Percentiles rank a stretch among this genome's conserved stretches.
phyloP scores from a whole-genome alignment of 148 eudicot species.

The Selenicereus undatus region DNA sequence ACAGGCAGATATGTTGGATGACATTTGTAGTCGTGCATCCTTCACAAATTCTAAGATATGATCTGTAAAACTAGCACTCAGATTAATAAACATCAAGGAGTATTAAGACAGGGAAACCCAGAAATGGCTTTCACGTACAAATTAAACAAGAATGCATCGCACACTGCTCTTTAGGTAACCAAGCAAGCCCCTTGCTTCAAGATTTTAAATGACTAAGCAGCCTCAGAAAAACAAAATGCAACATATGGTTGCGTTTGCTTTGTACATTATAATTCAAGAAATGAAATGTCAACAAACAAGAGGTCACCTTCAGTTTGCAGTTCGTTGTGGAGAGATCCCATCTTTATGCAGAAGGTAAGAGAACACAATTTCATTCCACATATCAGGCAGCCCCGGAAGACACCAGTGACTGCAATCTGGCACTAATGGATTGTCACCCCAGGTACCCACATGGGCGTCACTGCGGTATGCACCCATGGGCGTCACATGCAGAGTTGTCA shows the following conservation, averaged over 20 bases:
- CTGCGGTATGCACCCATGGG: slow-evolving; percentile 77
- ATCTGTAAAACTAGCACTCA: no score
- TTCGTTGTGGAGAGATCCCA: slow-evolving; percentile 15
- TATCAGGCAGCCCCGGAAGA: slow-evolving; percentile 86
- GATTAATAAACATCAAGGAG: no score
- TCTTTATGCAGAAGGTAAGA: slow-evolving; percentile 47
- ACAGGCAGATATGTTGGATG: no score
- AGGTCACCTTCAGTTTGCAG: slow-evolving; percentile 25
- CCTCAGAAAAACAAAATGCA: background rate
- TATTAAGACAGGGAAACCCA: no score
- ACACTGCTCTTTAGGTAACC: background rate
- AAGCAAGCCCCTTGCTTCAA: background rate
- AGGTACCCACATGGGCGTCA: slow-evolving; percentile 82
- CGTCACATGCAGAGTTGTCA: slow-evolving; percentile 61
- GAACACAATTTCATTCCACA: slow-evolving; percentile 81
- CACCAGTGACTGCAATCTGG: slow-evolving; percentile 94
- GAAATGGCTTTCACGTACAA: background rate
- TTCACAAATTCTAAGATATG: no score
- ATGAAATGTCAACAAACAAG: background rate
- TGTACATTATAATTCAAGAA: background rate
- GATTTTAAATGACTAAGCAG: background rate
- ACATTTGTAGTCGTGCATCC: no score
- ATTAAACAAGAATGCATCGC: background rate
- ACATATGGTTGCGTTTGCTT: background rate
- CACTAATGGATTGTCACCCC: slow-evolving; percentile 68